phyloP scores from a whole-genome alignment of 441 rosid genomes.

The Viola pubescens region DNA sequence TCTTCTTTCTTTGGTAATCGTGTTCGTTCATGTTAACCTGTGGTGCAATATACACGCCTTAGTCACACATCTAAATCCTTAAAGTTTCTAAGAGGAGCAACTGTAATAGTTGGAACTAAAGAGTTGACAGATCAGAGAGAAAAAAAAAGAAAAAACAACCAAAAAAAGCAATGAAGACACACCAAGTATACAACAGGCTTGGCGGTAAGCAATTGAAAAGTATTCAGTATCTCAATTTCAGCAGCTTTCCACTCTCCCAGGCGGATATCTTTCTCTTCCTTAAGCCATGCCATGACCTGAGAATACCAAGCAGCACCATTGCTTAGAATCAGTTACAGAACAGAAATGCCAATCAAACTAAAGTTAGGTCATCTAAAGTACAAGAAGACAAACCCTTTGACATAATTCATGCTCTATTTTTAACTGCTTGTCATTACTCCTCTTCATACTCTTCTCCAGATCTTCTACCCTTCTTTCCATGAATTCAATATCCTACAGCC shows the following conservation, averaged over 20 bases:
- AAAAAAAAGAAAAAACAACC: neutral
- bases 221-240: constrained; percentile 86
- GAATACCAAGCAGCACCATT: constrained; percentile 13
- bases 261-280: constrained; percentile 85
- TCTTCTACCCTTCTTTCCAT: constrained; percentile 77
- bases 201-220: constrained; percentile 93
- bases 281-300: constrained; percentile 82
- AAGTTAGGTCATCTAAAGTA: neutral
- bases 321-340: constrained; percentile 5
- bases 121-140: neutral
- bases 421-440: constrained; percentile 95
- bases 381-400: constrained; percentile 44
- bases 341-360: too few species aligned
- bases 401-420: constrained; percentile 81
- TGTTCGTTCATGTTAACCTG: constrained; percentile 97
- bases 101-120: too few species aligned
- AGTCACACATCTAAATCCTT: neutral
- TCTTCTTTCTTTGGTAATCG: constrained; percentile 97
- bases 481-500: constrained; percentile 80
- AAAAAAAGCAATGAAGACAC: constrained; percentile 10
- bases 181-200: constrained; percentile 99
- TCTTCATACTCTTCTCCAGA: constrained; percentile 95
- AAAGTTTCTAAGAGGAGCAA: neutral
- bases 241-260: constrained; percentile 98
- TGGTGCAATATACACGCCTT: neutral